Base-by-base conservation (phyloP, 2,329 filamentous ascomycete genomes). In the Xylariaceae sp. region DNA sequence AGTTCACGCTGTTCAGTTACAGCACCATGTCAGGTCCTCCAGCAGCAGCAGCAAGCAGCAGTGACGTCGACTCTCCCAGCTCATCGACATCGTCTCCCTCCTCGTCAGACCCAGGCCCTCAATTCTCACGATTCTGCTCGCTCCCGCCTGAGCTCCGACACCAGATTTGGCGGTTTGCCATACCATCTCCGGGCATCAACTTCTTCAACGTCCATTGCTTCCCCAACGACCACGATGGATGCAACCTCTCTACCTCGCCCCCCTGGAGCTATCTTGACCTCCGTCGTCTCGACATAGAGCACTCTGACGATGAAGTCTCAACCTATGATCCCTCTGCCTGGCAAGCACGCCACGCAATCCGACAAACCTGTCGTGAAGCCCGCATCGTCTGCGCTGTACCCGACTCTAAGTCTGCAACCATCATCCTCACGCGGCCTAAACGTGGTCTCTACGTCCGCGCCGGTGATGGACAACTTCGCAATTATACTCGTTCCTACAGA, bases 131-230 rank as follows among this genome's bases (percentile, higher is more conserved):
- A 9, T 68, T 69, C 55, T 18, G 36, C 9, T 31, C 53, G 9
- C 61, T 69, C 7, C 66, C 66, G 0, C 58, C 66, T 1, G 66
- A 69, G 47, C 54, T 69, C 19, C 63, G 67, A 2, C 57, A 62
- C 28, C 53, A 63, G 31, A 66, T 68, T 44, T 69, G 62, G 59
- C 58, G 46, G 1, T 42, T 55, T 16, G 65, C 65, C 12, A 42
- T 67, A 3, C 62, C 64, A 0, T 47, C 48, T 1, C 60, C 64
- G 2, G 65, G 64, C 22, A 63, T 69, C 48, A 69, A 68, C 56
- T 68, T 68, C 58, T 69, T 69, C 62, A 69, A 69, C 56, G 55
- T 68, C 1, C 67, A 69, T 54, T 56, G 50, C 48, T 63, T 68
- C 53, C 67, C 67, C n/a, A 63, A 65, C 48, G 65, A 67, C 43